phyloP scores from a whole-genome alignment of 1,284 basidiomycete species.

The Boletus mariae region DNA sequence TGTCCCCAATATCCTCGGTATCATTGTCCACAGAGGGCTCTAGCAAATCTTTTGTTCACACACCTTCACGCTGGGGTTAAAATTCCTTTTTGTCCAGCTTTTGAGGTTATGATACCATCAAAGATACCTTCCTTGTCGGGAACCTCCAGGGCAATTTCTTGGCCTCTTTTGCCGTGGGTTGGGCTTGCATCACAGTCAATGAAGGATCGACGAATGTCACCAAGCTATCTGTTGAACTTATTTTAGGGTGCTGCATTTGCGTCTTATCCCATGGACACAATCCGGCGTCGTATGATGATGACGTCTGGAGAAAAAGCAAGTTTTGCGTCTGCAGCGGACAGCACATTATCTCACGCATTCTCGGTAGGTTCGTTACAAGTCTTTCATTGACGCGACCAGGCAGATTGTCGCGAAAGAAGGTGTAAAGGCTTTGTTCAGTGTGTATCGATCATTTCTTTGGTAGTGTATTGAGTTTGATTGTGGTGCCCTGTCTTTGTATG shows the following conservation, averaged over 20 bases:
- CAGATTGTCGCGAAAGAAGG: conserved; percentile 62
- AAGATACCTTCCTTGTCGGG: conserved; percentile 52
- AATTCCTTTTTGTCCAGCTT: conserved; percentile 29
- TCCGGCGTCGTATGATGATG: conserved; percentile 71
- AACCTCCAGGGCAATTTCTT: conserved; percentile 58
- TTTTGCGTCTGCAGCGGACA: background rate
- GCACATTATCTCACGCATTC: background rate
- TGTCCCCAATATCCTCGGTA: conserved; percentile 58
- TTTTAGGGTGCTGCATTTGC: conserved; percentile 51
- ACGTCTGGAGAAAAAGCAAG: conserved; percentile 55
- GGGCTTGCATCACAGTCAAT: conserved; percentile 48
- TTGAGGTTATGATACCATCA: conserved; percentile 52
- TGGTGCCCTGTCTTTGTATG: conserved; percentile 67
- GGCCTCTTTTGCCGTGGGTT: conserved; percentile 60
- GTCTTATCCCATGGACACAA: conserved; percentile 67
- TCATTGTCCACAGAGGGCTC: conserved; percentile 60
- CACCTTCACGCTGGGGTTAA: background rate
- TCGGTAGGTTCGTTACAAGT: conserved; percentile 37
- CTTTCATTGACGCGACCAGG: conserved; percentile 60
- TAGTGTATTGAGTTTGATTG: background rate
- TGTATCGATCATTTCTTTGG: conserved; percentile 6
- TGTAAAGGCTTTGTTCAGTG: conserved; percentile 55
- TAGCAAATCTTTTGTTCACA: conserved; percentile 33
- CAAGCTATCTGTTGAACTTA: background rate
- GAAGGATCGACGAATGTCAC: background rate